These are phyloP conservation scores for Aristolochia californica DNA, from an alignment of 164 flowering plant species.

Conservation along the genomic window DNA sequence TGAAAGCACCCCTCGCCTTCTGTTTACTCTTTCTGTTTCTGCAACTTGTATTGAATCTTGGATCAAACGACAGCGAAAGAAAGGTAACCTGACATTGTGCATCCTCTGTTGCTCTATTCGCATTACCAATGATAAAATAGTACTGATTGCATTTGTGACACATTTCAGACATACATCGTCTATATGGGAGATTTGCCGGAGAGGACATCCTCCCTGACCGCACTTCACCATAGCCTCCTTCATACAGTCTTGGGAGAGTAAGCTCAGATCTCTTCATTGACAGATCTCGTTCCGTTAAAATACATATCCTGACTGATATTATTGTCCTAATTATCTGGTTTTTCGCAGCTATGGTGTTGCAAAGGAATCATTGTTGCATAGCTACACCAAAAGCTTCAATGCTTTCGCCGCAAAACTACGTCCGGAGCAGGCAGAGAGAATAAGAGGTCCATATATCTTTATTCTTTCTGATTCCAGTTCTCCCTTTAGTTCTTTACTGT, in stretches of 20 bases:
- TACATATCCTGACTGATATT: background rate
- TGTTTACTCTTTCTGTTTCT: no score
- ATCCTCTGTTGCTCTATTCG: no score
- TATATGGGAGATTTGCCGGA: background rate
- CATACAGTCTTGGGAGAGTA: background rate
- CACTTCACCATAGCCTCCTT: background rate
- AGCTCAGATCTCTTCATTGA: background rate
- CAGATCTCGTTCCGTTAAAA: background rate
- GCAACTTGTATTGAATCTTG: no score
- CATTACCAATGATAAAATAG: no score
- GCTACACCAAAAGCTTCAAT: constrained; percentile 1
- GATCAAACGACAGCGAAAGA: no score
- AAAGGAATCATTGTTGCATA: background rate
- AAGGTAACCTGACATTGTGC: no score
- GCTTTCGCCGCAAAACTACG: background rate
- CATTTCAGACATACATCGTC: background rate
- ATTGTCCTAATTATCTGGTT: background rate
- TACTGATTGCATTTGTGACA: no score
- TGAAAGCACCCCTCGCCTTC: no score
- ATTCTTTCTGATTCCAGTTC: background rate
- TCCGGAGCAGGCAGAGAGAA: background rate
- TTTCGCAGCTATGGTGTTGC: background rate
- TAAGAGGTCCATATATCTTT: background rate
- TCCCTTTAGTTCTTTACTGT: background rate
- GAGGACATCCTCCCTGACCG: background rate